phyloP scores from a whole-genome alignment of 331 rosid genomes.

The Phaseolus coccineus region DNA sequence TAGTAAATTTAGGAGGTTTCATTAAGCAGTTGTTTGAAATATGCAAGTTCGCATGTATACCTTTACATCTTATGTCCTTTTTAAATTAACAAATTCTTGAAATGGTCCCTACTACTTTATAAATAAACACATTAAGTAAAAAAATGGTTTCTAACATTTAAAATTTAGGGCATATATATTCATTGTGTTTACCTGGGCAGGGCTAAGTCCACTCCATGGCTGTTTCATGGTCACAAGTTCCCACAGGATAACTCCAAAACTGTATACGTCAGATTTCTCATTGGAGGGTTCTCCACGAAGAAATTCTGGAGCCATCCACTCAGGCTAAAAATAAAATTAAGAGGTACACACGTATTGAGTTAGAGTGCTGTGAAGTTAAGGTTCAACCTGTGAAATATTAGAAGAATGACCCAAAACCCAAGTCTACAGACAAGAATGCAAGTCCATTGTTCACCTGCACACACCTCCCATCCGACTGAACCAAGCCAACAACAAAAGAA shows the following conservation, averaged over 20 bases:
- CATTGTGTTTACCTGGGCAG: constrained; percentile 76
- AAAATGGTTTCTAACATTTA: constrained; percentile 27
- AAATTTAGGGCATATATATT: constrained; percentile 28
- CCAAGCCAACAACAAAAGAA: constrained; percentile 2
- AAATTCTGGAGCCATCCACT: constrained; percentile 99
- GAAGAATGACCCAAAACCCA: constrained; percentile 45
- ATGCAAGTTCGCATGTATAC: constrained; percentile 30
- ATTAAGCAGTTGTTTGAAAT: constrained; percentile 30
- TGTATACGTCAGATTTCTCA: constrained; percentile 93
- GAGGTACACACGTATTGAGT: constrained; percentile 54
- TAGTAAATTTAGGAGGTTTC: constrained; percentile 11
- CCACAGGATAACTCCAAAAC: constrained; percentile 97
- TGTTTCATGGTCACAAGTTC: constrained; percentile 93
- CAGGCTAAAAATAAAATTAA: constrained; percentile 81
- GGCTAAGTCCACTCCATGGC: constrained; percentile 94
- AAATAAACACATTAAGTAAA: constrained; percentile 25
- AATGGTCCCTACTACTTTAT: constrained; percentile 37
- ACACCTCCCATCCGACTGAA: constrained; percentile 18
- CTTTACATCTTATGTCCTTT: constrained; percentile 18
- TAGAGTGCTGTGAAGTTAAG: constrained; percentile 50
- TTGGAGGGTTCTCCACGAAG: constrained; percentile 97
- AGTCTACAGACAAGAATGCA: constrained; percentile 1
- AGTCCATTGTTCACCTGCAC: constrained; percentile 4
- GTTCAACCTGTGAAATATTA: constrained; percentile 53
- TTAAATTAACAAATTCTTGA: constrained; percentile 35